Evolutionary conservation across 2,329 filamentous ascomycete species (phyloP).

Genomic region (Gaeumannomyces sp.): DNA sequence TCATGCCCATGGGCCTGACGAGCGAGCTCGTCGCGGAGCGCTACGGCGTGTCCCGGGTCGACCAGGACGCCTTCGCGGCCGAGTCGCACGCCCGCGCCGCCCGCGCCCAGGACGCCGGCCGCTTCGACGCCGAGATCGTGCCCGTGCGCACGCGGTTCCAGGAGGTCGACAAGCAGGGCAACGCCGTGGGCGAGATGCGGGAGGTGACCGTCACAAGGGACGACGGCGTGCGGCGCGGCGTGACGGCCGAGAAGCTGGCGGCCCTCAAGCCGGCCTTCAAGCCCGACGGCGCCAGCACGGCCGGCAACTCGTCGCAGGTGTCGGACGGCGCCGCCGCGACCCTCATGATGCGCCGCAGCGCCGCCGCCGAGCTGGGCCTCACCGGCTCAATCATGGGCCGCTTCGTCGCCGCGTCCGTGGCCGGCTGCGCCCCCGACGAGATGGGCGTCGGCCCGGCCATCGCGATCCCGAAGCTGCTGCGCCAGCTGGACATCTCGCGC

Average conservation of each 20-base stretch:
- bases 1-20: constrained; percentile 92
- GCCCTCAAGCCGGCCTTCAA: constrained; percentile 84
- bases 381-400: constrained; percentile 66
- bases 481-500: constrained; percentile 57
- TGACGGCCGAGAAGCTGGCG: constrained; percentile 63
- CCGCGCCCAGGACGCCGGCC: constrained; percentile 59
- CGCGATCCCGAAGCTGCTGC: constrained; percentile 77
- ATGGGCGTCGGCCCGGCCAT: constrained; percentile 89
- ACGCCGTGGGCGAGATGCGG: constrained; percentile 48
- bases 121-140: constrained; percentile 78
- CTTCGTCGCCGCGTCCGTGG: constrained; percentile 70
- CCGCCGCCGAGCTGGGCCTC: constrained; percentile 68
- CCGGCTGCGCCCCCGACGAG: constrained; percentile 80
- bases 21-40: constrained; percentile 79
- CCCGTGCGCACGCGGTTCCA: constrained; percentile 67
- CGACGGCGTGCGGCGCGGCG: constrained; percentile 71
- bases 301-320: constrained; percentile 81
- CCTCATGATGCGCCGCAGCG: constrained; percentile 78
- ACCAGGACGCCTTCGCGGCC: constrained; percentile 80
- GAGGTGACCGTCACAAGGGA: constrained; percentile 66
- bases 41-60: constrained; percentile 65
- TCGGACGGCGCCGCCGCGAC: constrained; percentile 82
- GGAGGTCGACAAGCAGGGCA: constrained; percentile 55
- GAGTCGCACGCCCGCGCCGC: constrained; percentile 68
- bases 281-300: constrained; percentile 68